phyloP scores from a whole-genome alignment of 1,139 yeast species.

The Candida pseudoviswanathii region DNA sequence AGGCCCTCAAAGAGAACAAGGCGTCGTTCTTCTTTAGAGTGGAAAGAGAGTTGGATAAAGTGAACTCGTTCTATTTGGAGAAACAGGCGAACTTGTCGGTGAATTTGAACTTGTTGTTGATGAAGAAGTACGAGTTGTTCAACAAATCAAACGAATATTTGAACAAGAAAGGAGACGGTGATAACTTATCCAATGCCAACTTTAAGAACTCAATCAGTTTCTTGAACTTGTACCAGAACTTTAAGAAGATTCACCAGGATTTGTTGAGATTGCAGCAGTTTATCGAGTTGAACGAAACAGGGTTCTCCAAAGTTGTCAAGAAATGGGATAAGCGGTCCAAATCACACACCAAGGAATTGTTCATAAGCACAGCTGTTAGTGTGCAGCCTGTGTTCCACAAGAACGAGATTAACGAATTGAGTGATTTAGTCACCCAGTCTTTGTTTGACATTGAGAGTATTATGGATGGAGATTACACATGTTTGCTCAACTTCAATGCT shows the following conservation, averaged over 20 bases:
- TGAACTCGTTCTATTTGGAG: slow-evolving; percentile 83
- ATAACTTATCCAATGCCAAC: slow-evolving; percentile 23
- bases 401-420: slow-evolving; percentile 79
- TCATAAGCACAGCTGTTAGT: slow-evolving; percentile 87
- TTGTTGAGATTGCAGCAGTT: slow-evolving; percentile 86
- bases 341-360: slow-evolving; percentile 90
- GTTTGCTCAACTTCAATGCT: slow-evolving; percentile 14
- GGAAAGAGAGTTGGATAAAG: slow-evolving; percentile 94
- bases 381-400: slow-evolving; percentile 97
- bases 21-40: slow-evolving; percentile 91
- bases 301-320: slow-evolving; percentile 90
- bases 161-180: slow-evolving; percentile 27
- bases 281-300: slow-evolving; percentile 91
- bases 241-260: slow-evolving; percentile 87
- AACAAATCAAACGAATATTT: slow-evolving; percentile 37
- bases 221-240: slow-evolving; percentile 73
- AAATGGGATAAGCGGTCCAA: slow-evolving; percentile 98
- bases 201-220: slow-evolving; percentile 47
- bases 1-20: slow-evolving; percentile 81
- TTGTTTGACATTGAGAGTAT: slow-evolving; percentile 84
- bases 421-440: slow-evolving; percentile 78
- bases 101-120: slow-evolving; percentile 72
- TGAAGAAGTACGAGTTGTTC: slow-evolving; percentile 66
- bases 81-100: slow-evolving; percentile 85
- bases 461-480: slow-evolving; percentile 67